Percentiles rank a stretch among this genome's conserved stretches.
These are phyloP conservation scores for Scedosporium dehoogii DNA, from an alignment of 2,329 filamentous ascomycete genomes.

Conservation along the genomic window DNA sequence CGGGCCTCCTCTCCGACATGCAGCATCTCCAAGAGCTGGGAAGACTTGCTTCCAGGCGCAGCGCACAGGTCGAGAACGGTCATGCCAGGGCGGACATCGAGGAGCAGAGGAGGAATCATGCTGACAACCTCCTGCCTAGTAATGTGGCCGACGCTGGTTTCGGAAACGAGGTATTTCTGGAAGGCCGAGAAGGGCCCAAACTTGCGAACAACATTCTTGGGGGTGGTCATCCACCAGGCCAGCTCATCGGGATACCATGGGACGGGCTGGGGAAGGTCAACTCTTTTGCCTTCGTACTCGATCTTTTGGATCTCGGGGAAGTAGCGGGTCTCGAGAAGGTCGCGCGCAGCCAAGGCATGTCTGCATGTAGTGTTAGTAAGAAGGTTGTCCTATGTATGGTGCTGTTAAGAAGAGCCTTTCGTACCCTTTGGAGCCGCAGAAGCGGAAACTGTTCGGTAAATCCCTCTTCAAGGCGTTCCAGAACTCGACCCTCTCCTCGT, in stretches of 20 bases:
- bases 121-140: slow-evolving; percentile 95
- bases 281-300: slow-evolving; percentile 69
- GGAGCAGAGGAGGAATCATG: slow-evolving; percentile 94
- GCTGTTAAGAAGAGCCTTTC: slow-evolving; percentile 10
- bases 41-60: slow-evolving; percentile 92
- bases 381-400: too few species aligned
- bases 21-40: slow-evolving; percentile 89
- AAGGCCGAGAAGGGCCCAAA: slow-evolving; percentile 92
- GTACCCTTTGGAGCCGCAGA: slow-evolving; percentile 88
- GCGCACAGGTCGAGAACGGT: slow-evolving; percentile 92
- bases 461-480: slow-evolving; percentile 78
- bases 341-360: slow-evolving; percentile 86
- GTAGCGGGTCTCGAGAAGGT: slow-evolving; percentile 78
- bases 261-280: slow-evolving; percentile 73
- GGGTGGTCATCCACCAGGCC: slow-evolving; percentile 96
- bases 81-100: slow-evolving; percentile 87
- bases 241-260: slow-evolving; percentile 91
- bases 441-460: slow-evolving; percentile 93
- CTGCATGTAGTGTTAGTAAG: slow-evolving; percentile 27
- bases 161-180: slow-evolving; percentile 94
- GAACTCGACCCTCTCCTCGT: slow-evolving; percentile 69
- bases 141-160: slow-evolving; percentile 95
- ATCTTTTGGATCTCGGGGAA: slow-evolving; percentile 85
- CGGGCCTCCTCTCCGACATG: slow-evolving; percentile 86
- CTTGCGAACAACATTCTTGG: slow-evolving; percentile 89